Conservation (phyloP, 495 filamentous ascomycete species). For the Pseudomonodictys pantanalensis region DNA sequence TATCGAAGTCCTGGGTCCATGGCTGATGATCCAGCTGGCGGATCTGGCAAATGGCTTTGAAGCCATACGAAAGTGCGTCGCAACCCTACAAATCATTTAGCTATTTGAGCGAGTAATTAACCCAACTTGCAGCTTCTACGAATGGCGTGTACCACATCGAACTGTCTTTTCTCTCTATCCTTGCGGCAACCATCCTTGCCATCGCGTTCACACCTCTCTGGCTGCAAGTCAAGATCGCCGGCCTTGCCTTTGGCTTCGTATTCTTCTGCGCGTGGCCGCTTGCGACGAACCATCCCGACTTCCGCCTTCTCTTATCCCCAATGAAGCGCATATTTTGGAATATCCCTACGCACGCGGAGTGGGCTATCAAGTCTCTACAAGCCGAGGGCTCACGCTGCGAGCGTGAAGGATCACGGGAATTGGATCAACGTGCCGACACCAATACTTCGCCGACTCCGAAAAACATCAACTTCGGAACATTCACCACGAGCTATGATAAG, state of each 20-base stretch:
- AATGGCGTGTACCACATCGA: slow-evolving; percentile 43
- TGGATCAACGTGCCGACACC: background rate
- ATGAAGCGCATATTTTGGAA: slow-evolving; percentile 48
- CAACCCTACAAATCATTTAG: background rate
- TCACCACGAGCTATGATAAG: slow-evolving; percentile 2
- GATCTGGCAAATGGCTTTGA: slow-evolving; percentile 48
- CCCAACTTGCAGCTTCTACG: slow-evolving; percentile 44
- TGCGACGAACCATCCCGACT: slow-evolving; percentile 43
- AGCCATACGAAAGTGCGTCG: slow-evolving; percentile 40
- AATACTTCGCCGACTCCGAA: background rate
- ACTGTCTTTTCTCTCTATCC: slow-evolving; percentile 42
- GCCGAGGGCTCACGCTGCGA: slow-evolving; percentile 26
- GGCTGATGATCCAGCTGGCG: slow-evolving; percentile 45
- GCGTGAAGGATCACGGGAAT: background rate
- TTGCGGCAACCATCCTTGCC: slow-evolving; percentile 38
- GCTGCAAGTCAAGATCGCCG: slow-evolving; percentile 44
- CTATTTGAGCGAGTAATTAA: background rate
- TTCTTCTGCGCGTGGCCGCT: slow-evolving; percentile 49
- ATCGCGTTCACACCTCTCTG: slow-evolving; percentile 36
- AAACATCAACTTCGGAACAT: slow-evolving; percentile 1
- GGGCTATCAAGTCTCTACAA: slow-evolving; percentile 34
- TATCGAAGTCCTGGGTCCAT: slow-evolving; percentile 43
- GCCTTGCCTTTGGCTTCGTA: slow-evolving; percentile 40
- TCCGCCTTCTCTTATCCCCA: slow-evolving; percentile 45
- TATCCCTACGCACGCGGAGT: slow-evolving; percentile 40